Conservation (phyloP, 164 flowering plant genomes). For the Nymphaea colorata region DNA sequence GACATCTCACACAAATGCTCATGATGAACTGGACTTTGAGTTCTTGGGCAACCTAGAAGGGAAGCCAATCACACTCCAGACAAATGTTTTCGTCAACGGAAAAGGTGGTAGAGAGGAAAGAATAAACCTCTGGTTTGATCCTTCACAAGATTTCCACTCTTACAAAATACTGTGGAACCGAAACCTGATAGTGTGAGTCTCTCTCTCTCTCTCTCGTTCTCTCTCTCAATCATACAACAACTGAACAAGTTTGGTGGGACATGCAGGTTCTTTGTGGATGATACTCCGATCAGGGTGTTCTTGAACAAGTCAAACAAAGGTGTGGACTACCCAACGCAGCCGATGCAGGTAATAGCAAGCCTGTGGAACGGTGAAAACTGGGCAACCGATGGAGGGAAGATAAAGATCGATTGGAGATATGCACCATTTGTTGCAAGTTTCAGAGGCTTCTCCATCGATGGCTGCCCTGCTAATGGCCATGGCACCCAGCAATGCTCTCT, state of each 20-base stretch:
- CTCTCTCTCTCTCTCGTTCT: background rate
- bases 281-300: conserved; percentile 53
- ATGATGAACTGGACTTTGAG: conserved; percentile 75
- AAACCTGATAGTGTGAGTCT: conserved; percentile 49
- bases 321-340: conserved; percentile 34
- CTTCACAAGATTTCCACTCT: conserved; percentile 36
- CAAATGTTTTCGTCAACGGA: conserved; percentile 43
- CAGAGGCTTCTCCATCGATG: conserved; percentile 30
- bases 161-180: conserved; percentile 64
- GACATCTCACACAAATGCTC: conserved; percentile 19
- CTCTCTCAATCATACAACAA: background rate
- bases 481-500: conserved; percentile 9
- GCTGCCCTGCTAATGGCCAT: conserved; percentile 18
- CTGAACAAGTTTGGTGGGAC: background rate
- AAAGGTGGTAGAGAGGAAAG: conserved; percentile 51
- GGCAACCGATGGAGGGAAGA: conserved; percentile 62
- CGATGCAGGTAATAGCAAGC: conserved; percentile 46
- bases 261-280: conserved; percentile 53
- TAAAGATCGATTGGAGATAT: conserved; percentile 35
- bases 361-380: conserved; percentile 60
- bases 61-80: conserved; percentile 40
- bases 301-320: conserved; percentile 36
- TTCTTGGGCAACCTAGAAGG: conserved; percentile 62
- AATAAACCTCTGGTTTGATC: conserved; percentile 55
- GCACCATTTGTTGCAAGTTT: conserved; percentile 52